Percentiles rank a stretch among this genome's conserved stretches.
Evolutionary conservation across 208 protist species (phyloP).

Genomic region (Crithidia sp.): DNA sequence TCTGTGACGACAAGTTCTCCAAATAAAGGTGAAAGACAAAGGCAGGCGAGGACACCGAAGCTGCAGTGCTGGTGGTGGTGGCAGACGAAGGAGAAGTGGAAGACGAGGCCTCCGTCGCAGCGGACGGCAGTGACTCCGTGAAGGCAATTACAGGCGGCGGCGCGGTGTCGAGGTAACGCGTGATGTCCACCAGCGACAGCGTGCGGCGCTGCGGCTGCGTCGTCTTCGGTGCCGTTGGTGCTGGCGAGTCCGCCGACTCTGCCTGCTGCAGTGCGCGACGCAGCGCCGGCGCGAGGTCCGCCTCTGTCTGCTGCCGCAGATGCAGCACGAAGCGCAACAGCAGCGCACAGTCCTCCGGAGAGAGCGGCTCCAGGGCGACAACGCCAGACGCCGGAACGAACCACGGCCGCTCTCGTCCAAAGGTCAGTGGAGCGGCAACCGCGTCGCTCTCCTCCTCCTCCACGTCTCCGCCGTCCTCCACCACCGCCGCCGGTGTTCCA

Average conservation of each 20-base stretch:
- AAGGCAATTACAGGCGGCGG: constrained; percentile 73
- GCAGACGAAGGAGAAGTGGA: not conserved
- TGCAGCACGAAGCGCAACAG: constrained; percentile 67
- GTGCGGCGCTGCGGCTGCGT: not conserved
- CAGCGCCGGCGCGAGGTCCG: constrained; percentile 41
- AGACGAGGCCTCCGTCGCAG: constrained; percentile 11
- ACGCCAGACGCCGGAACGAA: constrained; percentile 60
- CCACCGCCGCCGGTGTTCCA: not conserved
- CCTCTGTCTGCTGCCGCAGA: constrained; percentile 59
- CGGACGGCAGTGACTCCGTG: constrained; percentile 47
- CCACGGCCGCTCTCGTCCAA: constrained; percentile 45
- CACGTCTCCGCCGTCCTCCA: not conserved
- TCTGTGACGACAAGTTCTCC: constrained; percentile 84
- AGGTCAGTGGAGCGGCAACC: constrained; percentile 5
- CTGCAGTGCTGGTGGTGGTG: not conserved
- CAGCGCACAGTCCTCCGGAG: constrained; percentile 46
- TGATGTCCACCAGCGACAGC: constrained; percentile 61
- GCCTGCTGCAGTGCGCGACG: constrained; percentile 28
- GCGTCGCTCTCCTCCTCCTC: constrained; percentile 18
- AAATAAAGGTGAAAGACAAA: constrained; percentile 85
- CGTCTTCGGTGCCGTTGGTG: not conserved
- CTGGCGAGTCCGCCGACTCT: constrained; percentile 4
- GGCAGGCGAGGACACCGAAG: constrained; percentile 33
- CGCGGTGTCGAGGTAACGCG: constrained; percentile 70
- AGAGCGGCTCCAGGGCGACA: constrained; percentile 52